A percentile compares a stretch with the other conserved stretches of the same genome.
phyloP scores from a whole-genome alignment of 2,329 filamentous ascomycete species.

The Chrysoporthe puriensis region DNA sequence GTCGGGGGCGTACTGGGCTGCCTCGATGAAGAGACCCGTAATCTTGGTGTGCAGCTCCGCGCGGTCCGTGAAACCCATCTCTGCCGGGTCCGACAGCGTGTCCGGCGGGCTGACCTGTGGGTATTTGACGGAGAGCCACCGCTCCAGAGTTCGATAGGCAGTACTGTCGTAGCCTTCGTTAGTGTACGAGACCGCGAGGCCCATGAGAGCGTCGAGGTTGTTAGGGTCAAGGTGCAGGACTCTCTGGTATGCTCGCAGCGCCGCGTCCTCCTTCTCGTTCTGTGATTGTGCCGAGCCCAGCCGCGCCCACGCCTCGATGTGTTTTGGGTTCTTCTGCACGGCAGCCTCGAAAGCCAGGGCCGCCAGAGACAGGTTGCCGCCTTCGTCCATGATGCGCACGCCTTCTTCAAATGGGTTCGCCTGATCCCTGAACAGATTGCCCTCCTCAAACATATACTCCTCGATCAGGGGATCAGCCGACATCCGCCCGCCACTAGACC shows the following conservation, averaged over 20 bases:
- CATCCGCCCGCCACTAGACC: constrained; percentile 59
- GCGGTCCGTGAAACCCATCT: constrained; percentile 93
- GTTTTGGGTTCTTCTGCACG: constrained; percentile 83
- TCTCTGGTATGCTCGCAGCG: constrained; percentile 90
- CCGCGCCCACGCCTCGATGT: constrained; percentile 92
- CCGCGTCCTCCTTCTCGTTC: constrained; percentile 97
- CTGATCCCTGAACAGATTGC: constrained; percentile 84
- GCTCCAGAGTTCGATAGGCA: constrained; percentile 92
- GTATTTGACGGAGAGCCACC: constrained; percentile 96
- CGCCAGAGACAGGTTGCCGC: constrained; percentile 91
- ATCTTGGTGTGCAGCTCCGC: constrained; percentile 88
- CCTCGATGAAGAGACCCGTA: constrained; percentile 86
- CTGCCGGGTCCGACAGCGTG: constrained; percentile 73
- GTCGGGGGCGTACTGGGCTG: constrained; percentile 87
- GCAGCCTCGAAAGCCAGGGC: constrained; percentile 95
- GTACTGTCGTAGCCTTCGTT: constrained; percentile 99
- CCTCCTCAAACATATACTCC: constrained; percentile 91
- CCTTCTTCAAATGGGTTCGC: constrained; percentile 91
- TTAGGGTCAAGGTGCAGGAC: constrained; percentile 85
- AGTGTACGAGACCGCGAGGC: constrained; percentile 92
- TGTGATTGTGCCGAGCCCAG: constrained; percentile 92
- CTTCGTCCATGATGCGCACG: constrained; percentile 87
- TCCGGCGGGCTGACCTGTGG: constrained; percentile 76
- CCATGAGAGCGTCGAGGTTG: constrained; percentile 91
- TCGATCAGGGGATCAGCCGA: constrained; percentile 76